Percentiles rank a stretch among this genome's conserved stretches.
These are phyloP conservation scores for Ettlia oleoabundans DNA, from an alignment of 139 green algal genomes.

Conservation along the genomic window DNA sequence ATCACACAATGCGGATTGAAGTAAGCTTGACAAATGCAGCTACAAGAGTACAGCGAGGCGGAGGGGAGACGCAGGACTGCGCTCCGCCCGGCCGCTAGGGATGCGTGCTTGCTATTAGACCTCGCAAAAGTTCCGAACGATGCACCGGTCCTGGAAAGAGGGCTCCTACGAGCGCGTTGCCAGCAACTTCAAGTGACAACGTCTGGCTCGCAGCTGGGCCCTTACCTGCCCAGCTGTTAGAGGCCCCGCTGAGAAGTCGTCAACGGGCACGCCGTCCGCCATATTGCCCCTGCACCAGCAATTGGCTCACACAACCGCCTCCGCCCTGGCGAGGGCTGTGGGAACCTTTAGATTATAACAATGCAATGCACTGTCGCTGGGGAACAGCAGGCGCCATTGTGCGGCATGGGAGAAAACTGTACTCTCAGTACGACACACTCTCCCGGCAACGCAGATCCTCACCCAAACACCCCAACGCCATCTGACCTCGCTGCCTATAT, in stretches of 20 bases:
- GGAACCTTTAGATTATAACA: not conserved
- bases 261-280: not conserved
- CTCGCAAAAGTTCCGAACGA: no score
- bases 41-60: no score
- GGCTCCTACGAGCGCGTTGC: no score
- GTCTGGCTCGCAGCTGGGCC: not conserved
- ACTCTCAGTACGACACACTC: no score
- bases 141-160: no score
- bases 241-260: not conserved
- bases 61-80: no score
- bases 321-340: not conserved
- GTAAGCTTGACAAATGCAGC: not conserved
- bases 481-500: no score
- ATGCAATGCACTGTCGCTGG: no score
- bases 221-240: not conserved
- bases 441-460: no score
- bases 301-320: not conserved
- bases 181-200: not conserved
- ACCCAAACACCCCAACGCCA: no score
- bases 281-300: not conserved
- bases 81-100: not conserved
- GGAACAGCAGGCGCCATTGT: no score
- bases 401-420: no score
- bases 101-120: not conserved
- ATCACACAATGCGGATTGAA: not conserved